Percentiles rank a stretch among this genome's conserved stretches.
Conservation (phyloP, 176 grass and related monocot genomes). For the Avena insularis region DNA sequence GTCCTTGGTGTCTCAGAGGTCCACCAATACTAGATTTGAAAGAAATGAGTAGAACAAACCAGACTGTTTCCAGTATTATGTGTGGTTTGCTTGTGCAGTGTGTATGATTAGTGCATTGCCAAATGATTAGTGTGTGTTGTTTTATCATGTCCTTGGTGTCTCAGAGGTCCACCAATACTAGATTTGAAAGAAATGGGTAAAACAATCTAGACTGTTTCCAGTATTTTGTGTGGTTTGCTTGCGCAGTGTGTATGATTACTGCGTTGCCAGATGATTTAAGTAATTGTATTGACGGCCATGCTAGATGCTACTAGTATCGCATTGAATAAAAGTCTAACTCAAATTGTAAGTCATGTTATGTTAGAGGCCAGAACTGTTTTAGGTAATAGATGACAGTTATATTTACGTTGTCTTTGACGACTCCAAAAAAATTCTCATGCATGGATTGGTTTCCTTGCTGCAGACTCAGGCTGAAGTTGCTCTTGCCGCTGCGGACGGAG, state of each 20-base stretch:
- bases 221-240: too few relatives aligned
- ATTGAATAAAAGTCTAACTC: background rate
- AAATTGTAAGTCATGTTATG: slow-evolving; percentile 10
- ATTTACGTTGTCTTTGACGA: background rate
- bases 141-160: background rate
- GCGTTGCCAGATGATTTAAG: background rate
- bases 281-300: background rate
- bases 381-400: background rate
- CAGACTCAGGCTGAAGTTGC: slow-evolving; percentile 97
- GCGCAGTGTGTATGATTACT: background rate
- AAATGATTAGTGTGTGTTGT: too few relatives aligned
- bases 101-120: background rate
- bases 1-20: background rate
- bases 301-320: slow-evolving; percentile 8
- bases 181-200: background rate
- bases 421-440: background rate
- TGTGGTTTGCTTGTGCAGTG: background rate
- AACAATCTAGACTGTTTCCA: too few relatives aligned
- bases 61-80: slow-evolving; percentile 16
- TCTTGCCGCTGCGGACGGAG: slow-evolving; percentile 89
- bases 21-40: background rate
- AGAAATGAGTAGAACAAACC: background rate
- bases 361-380: background rate
- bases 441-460: slow-evolving; percentile 36
- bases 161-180: background rate